phyloP scores from a whole-genome alignment of 768 basidiomycete species.

The Leucogyrophana mollusca region DNA sequence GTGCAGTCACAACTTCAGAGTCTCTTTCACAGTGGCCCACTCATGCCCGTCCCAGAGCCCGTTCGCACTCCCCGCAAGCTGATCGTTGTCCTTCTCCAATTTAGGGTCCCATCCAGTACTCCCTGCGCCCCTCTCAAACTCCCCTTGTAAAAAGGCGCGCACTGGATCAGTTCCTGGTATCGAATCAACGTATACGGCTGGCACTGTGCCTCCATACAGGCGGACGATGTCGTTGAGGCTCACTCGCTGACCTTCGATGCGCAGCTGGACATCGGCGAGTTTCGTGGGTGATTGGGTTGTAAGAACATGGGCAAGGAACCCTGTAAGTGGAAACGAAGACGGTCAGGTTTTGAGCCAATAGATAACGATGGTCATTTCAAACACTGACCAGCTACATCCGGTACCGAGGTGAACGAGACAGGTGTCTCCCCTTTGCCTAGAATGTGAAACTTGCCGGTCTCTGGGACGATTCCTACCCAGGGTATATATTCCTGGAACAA shows the following conservation, averaged over 20 bases:
- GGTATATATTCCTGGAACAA: constrained; percentile 24
- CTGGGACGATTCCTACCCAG: constrained; percentile 13
- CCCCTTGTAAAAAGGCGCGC: constrained; percentile 9
- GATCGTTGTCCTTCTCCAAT: constrained; percentile 10
- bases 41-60: constrained; percentile 17
- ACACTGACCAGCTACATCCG: constrained; percentile 23
- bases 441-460: constrained; percentile 16
- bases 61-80: constrained; percentile 20
- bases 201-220: constrained; percentile 1
- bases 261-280: constrained; percentile 14
- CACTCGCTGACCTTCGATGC: constrained; percentile 34
- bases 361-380: too few relatives aligned
- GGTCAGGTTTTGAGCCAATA: too few relatives aligned
- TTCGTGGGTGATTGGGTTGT: constrained; percentile 13
- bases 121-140: constrained; percentile 12
- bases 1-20: constrained; percentile 3
- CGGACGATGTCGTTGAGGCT: constrained; percentile 12
- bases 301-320: constrained; percentile 23
- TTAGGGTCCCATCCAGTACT: constrained; percentile 19
- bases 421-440: constrained; percentile 22
- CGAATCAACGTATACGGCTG: neutral
- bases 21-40: constrained; percentile 17
- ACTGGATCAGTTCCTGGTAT: neutral
- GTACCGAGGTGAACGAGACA: constrained; percentile 17
- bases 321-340: constrained; percentile 11